Conservation (phyloP, 306 rosid species). For the Pachyrhizus erosus region DNA sequence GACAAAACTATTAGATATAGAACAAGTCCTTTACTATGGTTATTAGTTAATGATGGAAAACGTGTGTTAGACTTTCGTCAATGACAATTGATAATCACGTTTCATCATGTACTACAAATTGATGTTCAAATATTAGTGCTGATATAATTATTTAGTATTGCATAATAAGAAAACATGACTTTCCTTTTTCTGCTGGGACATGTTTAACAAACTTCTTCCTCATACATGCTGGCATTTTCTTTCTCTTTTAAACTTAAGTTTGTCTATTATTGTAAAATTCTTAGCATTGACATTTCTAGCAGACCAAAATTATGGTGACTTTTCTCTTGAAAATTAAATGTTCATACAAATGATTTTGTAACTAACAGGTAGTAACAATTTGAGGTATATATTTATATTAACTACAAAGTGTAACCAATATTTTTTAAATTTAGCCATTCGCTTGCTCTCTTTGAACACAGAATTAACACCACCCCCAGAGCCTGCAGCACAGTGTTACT, state of each 20-base stretch:
- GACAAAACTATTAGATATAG: constrained; percentile 38
- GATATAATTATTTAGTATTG: constrained; percentile 7
- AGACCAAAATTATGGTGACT: neutral
- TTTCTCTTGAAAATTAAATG: neutral
- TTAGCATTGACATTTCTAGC: too few species aligned
- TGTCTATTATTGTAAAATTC: too few species aligned
- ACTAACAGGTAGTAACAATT: neutral
- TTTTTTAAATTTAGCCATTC: neutral
- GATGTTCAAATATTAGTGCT: constrained; percentile 9
- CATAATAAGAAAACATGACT: constrained; percentile 31
- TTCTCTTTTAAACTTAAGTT: too few species aligned
- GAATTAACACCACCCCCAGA: constrained; percentile 10
- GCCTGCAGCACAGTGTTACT: neutral
- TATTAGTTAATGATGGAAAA: constrained; percentile 44
- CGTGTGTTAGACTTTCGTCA: constrained; percentile 39
- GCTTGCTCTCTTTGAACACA: neutral
- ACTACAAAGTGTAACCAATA: neutral
- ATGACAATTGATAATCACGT: constrained; percentile 17
- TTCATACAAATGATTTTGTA: constrained; percentile 5
- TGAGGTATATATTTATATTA: neutral
- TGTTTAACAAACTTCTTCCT: too few species aligned
- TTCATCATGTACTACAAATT: neutral
- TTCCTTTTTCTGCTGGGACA: constrained; percentile 45
- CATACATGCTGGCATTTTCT: too few species aligned
- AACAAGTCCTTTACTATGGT: constrained; percentile 30